A percentile compares a stretch with the other conserved stretches of the same genome.
phyloP scores from a whole-genome alignment of 805 yeast genomes.

The Metschnikowia dekortorum region DNA sequence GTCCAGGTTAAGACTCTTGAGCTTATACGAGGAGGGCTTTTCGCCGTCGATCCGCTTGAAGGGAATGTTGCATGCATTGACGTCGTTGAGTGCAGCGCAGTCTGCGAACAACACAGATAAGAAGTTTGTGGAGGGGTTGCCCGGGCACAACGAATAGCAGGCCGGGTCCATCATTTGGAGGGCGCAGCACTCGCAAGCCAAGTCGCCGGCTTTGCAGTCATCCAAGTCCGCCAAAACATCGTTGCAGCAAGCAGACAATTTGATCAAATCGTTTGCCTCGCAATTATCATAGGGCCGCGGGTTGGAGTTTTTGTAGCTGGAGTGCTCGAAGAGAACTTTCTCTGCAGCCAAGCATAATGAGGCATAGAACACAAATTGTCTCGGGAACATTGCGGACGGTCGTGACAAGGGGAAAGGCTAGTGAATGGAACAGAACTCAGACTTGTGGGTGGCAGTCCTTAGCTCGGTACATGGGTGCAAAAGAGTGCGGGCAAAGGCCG shows the following conservation, averaged over 20 bases:
- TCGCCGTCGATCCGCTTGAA: constrained; percentile 41
- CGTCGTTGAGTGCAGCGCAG: constrained; percentile 43
- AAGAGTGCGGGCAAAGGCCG: background rate
- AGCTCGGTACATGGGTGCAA: background rate
- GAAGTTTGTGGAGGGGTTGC: constrained; percentile 44
- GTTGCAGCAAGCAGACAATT: constrained; percentile 42
- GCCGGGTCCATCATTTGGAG: constrained; percentile 43
- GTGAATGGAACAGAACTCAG: background rate
- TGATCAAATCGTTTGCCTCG: constrained; percentile 40
- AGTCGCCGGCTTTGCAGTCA: constrained; percentile 49
- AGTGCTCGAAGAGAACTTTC: constrained; percentile 23
- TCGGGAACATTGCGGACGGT: background rate
- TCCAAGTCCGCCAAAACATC: constrained; percentile 44
- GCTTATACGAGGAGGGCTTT: constrained; percentile 10
- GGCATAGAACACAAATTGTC: background rate
- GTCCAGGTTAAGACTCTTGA: constrained; percentile 5
- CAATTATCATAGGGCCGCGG: constrained; percentile 40
- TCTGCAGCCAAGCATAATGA: constrained; percentile 4
- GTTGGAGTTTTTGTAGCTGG: constrained; percentile 44
- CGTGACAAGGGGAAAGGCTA: background rate
- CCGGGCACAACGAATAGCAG: constrained; percentile 48
- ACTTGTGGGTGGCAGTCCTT: no score
- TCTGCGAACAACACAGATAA: constrained; percentile 43
- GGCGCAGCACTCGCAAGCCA: constrained; percentile 56
- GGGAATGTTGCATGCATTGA: constrained; percentile 49